phyloP scores from a whole-genome alignment of 1,284 basidiomycete genomes.

The Boletus sp. region DNA sequence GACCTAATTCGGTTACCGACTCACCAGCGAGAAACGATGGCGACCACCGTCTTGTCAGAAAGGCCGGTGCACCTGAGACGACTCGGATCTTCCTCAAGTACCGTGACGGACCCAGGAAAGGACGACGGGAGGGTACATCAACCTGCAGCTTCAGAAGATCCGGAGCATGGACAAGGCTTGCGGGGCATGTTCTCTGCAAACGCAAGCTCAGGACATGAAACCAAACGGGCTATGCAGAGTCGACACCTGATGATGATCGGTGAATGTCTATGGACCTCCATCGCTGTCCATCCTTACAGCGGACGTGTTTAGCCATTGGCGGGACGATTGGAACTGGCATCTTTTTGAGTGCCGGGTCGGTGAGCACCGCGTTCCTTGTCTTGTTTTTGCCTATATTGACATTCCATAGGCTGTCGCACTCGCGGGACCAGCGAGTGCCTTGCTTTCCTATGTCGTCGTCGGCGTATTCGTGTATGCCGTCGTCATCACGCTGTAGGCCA shows the following conservation, averaged over 20 bases:
- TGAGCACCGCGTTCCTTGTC: constrained; percentile 23
- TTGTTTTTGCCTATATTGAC: neutral
- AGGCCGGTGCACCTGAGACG: neutral
- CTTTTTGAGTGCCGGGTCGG: constrained; percentile 49
- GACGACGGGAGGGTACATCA: constrained; percentile 10
- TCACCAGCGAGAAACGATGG: constrained; percentile 9
- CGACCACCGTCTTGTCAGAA: neutral
- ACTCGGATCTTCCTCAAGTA: constrained; percentile 7
- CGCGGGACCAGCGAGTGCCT: constrained; percentile 54
- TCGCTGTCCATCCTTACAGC: neutral
- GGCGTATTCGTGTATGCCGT: constrained; percentile 58
- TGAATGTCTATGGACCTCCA: constrained; percentile 19
- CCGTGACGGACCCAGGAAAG: neutral
- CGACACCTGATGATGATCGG: constrained; percentile 51
- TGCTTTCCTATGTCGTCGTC: constrained; percentile 54
- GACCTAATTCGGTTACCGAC: neutral
- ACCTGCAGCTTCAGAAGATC: neutral
- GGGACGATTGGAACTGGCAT: constrained; percentile 52
- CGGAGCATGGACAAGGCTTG: neutral
- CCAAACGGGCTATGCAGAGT: constrained; percentile 45
- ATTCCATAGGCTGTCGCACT: constrained; percentile 42
- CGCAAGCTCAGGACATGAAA: constrained; percentile 30
- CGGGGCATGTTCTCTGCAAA: constrained; percentile 14
- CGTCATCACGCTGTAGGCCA: constrained; percentile 50
- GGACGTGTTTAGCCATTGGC: constrained; percentile 42